These are phyloP conservation scores for Mucor saturninus DNA, from an alignment of 371 early-diverging fungal species.

Conservation along the genomic window DNA sequence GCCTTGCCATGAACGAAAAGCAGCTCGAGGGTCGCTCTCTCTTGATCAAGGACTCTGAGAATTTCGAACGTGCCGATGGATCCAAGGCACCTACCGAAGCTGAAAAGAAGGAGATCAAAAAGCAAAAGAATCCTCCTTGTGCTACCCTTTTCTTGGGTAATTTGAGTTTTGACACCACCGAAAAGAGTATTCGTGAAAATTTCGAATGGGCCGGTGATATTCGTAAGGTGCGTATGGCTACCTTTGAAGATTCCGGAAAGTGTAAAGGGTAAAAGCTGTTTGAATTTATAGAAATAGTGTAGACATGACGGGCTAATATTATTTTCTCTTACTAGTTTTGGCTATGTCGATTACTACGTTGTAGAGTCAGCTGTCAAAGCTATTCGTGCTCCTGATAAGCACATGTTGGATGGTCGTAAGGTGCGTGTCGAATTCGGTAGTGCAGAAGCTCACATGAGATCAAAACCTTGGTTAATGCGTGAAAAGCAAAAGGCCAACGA, in stretches of 20 bases:
- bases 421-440: constrained; percentile 57
- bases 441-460: constrained; percentile 62
- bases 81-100: constrained; percentile 32
- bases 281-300: background rate
- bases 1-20: constrained; percentile 64
- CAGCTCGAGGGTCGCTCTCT: constrained; percentile 65
- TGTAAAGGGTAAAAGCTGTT: constrained; percentile 69
- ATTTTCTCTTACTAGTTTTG: constrained; percentile 32
- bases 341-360: constrained; percentile 69
- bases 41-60: constrained; percentile 70
- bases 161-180: constrained; percentile 71
- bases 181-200: constrained; percentile 61
- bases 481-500: constrained; percentile 42
- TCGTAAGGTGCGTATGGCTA: constrained; percentile 69
- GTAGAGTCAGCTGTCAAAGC: constrained; percentile 69
- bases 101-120: constrained; percentile 44
- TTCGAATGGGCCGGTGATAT: constrained; percentile 72
- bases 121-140: constrained; percentile 66
- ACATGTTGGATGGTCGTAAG: constrained; percentile 47
- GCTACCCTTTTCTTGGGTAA: constrained; percentile 86
- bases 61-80: constrained; percentile 61
- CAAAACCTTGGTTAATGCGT: constrained; percentile 58
- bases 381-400: constrained; percentile 58
- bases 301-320: no score
- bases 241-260: constrained; percentile 77